Percentiles rank a stretch among this genome's conserved stretches.
These are phyloP conservation scores for Jasminum sambac DNA, from an alignment of 257 asterid species.

Conservation along the genomic window DNA sequence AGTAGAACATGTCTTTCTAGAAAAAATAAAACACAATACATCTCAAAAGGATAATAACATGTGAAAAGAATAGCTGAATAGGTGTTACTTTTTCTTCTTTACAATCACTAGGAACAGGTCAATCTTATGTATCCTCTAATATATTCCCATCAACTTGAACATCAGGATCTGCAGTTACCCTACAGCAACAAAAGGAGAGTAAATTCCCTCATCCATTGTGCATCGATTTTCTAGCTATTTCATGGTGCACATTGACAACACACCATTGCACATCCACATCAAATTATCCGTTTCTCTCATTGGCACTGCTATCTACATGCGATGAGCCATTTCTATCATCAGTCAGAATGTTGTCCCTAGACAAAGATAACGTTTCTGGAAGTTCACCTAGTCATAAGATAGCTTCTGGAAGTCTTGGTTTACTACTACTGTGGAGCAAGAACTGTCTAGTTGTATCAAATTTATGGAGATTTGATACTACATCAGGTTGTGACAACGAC, in stretches of 20 bases:
- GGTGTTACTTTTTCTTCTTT: background rate
- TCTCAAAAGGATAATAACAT: no score
- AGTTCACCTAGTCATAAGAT: slow-evolving; percentile 47
- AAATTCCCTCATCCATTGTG: background rate
- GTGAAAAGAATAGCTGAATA: no score
- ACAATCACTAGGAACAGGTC: background rate
- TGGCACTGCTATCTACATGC: background rate
- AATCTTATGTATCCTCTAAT: background rate
- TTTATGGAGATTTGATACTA: slow-evolving; percentile 54
- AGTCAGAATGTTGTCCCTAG: slow-evolving; percentile 24
- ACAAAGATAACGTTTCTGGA: slow-evolving; percentile 14
- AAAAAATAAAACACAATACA: no score
- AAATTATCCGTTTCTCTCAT: background rate
- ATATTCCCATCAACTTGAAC: background rate
- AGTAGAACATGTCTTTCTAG: no score
- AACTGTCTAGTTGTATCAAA: slow-evolving; percentile 57
- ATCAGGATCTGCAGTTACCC: background rate
- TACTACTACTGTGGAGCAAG: slow-evolving; percentile 39
- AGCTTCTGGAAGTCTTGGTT: slow-evolving; percentile 58
- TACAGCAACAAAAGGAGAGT: background rate
- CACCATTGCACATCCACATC: background rate
- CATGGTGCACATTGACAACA: background rate
- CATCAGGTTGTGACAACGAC: slow-evolving; percentile 56
- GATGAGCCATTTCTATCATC: slow-evolving; percentile 13
- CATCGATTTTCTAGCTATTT: background rate